Evolutionary conservation across 495 filamentous ascomycete species (phyloP), one percentile per base, ranked within the genome.

Genomic region (Elasticomyces elasticus): DNA sequence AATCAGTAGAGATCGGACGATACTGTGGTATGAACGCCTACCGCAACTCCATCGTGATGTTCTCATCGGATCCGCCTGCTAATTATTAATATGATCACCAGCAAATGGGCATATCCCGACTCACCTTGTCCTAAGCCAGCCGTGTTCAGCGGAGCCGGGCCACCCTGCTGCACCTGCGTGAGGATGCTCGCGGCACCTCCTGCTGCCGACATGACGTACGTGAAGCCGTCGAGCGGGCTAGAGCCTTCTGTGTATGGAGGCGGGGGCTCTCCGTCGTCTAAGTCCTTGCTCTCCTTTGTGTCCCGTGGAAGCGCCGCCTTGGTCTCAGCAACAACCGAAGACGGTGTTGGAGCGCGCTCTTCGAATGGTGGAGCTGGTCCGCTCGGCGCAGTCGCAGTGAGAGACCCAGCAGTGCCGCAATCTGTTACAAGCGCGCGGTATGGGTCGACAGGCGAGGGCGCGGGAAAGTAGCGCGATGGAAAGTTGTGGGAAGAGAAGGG

Each of bases 111-210:
- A 25, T 47, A 24, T 17, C 11, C 17, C 25, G n/a, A 31, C 45
- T 49, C 45, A 49, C 52, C 40, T 6, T 90, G 90, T 79, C 86
- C 87, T 20, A 96, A 72, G 2, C 35, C 35, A 51, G 84, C 49
- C 31, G 53, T 83, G 68, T 90, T 94, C 51, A 95, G 83, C 13
- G 87, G 85, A 59, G 88, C 87, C 22, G 78, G 77, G 53, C 85
- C 91, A 58, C 85, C 83, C 69, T 96, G 92, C 64, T 92, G 87
- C 51, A 98, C 92, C 74, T 98, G 92, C 70, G 92, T 98, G 71
- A 98, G 90, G 66, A 98, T 94, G 80, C 91, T 96, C 72, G 91
- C 83, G 60, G 89, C 87, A 70, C 89, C 92, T 76, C 89, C 90
- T 70, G 90, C 89, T 66, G 89, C 85, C 71, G 90, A 89, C 94